Base-by-base conservation (phyloP, 1,139 yeast species). In the Diutina ranongensis region DNA sequence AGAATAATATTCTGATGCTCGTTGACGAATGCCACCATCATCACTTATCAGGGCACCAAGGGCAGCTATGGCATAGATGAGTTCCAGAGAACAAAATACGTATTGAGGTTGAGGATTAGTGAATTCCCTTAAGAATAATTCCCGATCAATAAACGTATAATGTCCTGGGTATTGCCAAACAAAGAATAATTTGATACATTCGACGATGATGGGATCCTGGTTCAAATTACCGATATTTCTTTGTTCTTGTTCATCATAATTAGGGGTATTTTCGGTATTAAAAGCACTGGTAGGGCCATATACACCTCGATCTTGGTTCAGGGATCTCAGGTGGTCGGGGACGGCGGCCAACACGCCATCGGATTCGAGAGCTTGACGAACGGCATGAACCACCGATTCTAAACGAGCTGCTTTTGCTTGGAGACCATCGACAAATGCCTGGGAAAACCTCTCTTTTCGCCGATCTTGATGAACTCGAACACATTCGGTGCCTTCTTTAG, bases 31-130 rank as follows among this genome's bases (percentile, higher is more conserved):
- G 1, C 20, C 40, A 15, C 32, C 47, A 3, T 47, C 41, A 18
- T 44, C 45, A 18, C 51, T 46, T 31, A 52, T 47, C 32, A 49
- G 50, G 3, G 53, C 54, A n/a, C 54, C 54, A n/a, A 52, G 35
- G 2, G 54, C 54, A 4, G 54, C 53, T 27, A 51, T 46, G 12
- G 54, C 50, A 45, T 50, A 52, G 12, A 50, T 50, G 15, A 52
- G 44, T 35, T 51, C 54, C 34, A 48, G 50, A 3, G 53, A 51
- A 35, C 53, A 52, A 44, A 51, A 52, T 3, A 50, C 49, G 10
- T 45, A 47, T 31, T 41, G 45, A 9, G 40, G 35, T 16, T 40
- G 27, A 3, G 50, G 50, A 18, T 28, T 48, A 27, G 51, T 42
- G 32, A 51, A 51, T 36, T 52, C 54, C 13, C 46, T 36, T 35